Base-by-base conservation (phyloP, 108 stramenopile genomes). In the Licmophora abbreviata region DNA sequence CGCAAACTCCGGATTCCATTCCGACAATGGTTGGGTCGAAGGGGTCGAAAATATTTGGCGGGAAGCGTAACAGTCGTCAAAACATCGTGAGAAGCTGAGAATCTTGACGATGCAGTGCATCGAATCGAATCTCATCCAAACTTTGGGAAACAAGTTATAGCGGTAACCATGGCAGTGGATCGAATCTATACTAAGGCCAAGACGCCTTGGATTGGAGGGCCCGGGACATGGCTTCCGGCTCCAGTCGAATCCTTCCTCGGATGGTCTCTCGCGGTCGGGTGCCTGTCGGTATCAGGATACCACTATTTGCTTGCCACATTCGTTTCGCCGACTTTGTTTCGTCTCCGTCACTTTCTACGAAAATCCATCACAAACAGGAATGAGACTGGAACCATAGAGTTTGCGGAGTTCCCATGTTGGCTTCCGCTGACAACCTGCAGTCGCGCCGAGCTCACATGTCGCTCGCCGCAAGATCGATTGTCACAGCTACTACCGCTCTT, bases 351-450 rank as follows among this genome's bases (percentile, higher is more conserved):
- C 44, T 24, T 1, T 14, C 21, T 46, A 26, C 44, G 5, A 40
- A 25, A 4, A 3, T 46, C 14, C 23, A 25, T n/a, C 24, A 14
- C 3, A 14, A 45, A 23, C 60, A 30, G 24, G 1, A 44, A 43
- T 48, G 1, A 1, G n/a, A 42, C 43, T 30, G 29, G 44, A 31
- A 24, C 33, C 23, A 29, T 11, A 38, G 28, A 30, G 22, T 32
- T 23, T 2, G 0, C 23, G 11, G 9, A 36, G 22, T 7, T 18
- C 18, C 11, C 28, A 15, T 32, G 33, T 29, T 47, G 32, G 3
- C 33, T 67, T 22, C 59, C 58, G 11, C 34, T 67, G 11, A 67
- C 57, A 23, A 67, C 66, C 14, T 51, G 46, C 29, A 67, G 66
- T 48, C 58, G 66, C 2, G 37, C 21, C 9, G 66, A 67, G 32